Percentiles rank a stretch among this genome's conserved stretches.
Conservation (phyloP, 1,139 yeast genomes). For the Petasospora rhodanensis region DNA sequence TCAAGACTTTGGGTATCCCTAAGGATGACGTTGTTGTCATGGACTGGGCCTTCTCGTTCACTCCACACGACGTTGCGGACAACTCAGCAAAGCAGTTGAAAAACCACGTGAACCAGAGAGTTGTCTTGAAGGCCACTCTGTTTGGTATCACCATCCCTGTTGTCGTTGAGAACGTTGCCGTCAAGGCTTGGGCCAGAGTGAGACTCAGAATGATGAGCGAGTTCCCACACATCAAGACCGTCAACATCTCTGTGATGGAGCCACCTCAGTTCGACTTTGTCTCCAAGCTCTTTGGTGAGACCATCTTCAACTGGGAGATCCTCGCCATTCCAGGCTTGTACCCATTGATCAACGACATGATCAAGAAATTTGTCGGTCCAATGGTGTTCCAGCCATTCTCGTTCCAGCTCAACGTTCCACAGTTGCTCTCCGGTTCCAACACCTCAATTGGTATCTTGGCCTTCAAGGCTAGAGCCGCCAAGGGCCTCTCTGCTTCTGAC, state of each 20-base stretch:
- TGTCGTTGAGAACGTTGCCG: slow-evolving; percentile 56
- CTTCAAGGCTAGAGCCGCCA: slow-evolving; percentile 62
- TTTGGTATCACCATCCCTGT: slow-evolving; percentile 67
- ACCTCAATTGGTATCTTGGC: slow-evolving; percentile 85
- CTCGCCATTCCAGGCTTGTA: slow-evolving; percentile 81
- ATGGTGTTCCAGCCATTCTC: slow-evolving; percentile 84
- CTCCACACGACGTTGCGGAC: slow-evolving; percentile 86
- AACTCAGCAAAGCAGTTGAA: slow-evolving; percentile 78
- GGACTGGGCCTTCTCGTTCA: slow-evolving; percentile 91
- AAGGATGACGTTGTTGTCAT: slow-evolving; percentile 89
- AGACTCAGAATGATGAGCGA: slow-evolving; percentile 84
- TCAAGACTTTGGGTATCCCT: slow-evolving; percentile 83
- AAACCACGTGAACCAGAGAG: slow-evolving; percentile 75
- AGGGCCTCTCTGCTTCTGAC: slow-evolving; percentile 62
- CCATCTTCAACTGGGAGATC: slow-evolving; percentile 81
- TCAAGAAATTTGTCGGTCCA: slow-evolving; percentile 82
- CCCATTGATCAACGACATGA: slow-evolving; percentile 78
- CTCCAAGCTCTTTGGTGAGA: slow-evolving; percentile 67
- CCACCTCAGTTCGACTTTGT: slow-evolving; percentile 86
- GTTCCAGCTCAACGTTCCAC: slow-evolving; percentile 88
- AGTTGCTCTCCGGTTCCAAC: slow-evolving; percentile 80
- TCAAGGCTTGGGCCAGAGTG: slow-evolving; percentile 66
- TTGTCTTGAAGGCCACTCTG: slow-evolving; percentile 61
- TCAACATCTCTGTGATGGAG: slow-evolving; percentile 76
- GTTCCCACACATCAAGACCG: slow-evolving; percentile 90